Percentiles rank a stretch among this genome's conserved stretches.
phyloP scores from a whole-genome alignment of 2,329 filamentous ascomycete genomes.

The Chrysoporthe austroafricana region DNA sequence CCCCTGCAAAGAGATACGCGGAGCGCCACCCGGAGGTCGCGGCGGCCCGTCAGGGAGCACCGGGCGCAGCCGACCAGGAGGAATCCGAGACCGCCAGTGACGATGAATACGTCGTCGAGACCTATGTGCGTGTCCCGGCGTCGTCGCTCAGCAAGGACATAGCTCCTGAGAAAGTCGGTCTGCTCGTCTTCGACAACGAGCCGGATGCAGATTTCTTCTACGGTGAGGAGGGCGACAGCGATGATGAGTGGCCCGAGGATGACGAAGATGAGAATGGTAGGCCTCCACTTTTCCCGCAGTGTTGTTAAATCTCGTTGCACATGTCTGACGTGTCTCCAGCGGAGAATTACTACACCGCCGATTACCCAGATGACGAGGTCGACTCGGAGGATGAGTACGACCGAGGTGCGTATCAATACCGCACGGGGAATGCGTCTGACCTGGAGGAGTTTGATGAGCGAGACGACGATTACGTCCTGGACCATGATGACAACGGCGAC shows the following conservation, averaged over 20 bases:
- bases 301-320: not conserved
- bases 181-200: constrained; percentile 61
- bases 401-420: constrained; percentile 58
- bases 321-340: constrained; percentile 47
- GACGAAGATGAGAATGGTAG: constrained; percentile 70
- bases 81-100: constrained; percentile 44
- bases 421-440: constrained; percentile 57
- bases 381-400: constrained; percentile 71
- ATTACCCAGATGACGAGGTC: constrained; percentile 81
- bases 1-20: constrained; percentile 56
- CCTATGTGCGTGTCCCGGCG: constrained; percentile 64
- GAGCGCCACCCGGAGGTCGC: constrained; percentile 56
- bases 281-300: constrained; percentile 26
- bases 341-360: constrained; percentile 77
- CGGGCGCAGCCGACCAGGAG: constrained; percentile 21
- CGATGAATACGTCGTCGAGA: constrained; percentile 66
- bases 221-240: constrained; percentile 63
- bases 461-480: constrained; percentile 36
- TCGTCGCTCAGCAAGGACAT: constrained; percentile 52
- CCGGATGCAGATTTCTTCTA: constrained; percentile 66
- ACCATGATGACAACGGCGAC: constrained; percentile 38
- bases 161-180: constrained; percentile 54
- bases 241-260: constrained; percentile 59
- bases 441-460: constrained; percentile 56
- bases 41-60: constrained; percentile 28